Base-by-base conservation (phyloP, 306 rosid genomes). In the Psophocarpus tetragonolobus region DNA sequence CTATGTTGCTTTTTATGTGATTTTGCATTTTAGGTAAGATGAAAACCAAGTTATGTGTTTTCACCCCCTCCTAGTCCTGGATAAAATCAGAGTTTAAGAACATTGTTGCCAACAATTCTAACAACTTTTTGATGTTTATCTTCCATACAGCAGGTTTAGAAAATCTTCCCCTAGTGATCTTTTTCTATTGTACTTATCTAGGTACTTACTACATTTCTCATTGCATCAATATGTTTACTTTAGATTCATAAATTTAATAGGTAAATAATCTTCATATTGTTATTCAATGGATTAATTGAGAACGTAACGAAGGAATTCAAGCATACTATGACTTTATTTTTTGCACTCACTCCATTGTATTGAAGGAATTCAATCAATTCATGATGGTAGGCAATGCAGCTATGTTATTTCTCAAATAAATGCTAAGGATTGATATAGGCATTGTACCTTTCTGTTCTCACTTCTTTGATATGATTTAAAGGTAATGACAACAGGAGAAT, bases 101-200 rank as follows among this genome's bases (percentile, higher is more conserved):
- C 13, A 3, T 21, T 54, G 15, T 17, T 54, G 45, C 27, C 26
- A n/a, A 62, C 68, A 33, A 62, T n/a, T 26, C 68, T 62, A 33
- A 8, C 4, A 18, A 4, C n/a, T 36, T n/a, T 6, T 89, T 82
- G 92, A 92, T 80, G 86, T 89, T 78, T 89, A 84, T 87, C 95
- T 82, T 30, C 98, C 98, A 58, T 86, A 92, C 76, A 88, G 86
- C 89, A 88, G 85, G 79, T 95, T 95, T 84, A 88, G 83, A 77
- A 95, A 92, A 73, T 89, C 97, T 47, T 87, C 85, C 69, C 95
- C 95, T 0, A 95, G 95, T 14, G 82, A 87, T 80, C 93, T 97
- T 76, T 92, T 94, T 80, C 62, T 85, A 65, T 73, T 92, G 64
- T 85, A 88, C 87, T 83, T 92, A 74, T 79, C 95, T 17, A 88